A percentile compares a stretch with the other conserved stretches of the same genome.
phyloP scores from a whole-genome alignment of 108 stramenopile species.

The Skeletonema menzelii region DNA sequence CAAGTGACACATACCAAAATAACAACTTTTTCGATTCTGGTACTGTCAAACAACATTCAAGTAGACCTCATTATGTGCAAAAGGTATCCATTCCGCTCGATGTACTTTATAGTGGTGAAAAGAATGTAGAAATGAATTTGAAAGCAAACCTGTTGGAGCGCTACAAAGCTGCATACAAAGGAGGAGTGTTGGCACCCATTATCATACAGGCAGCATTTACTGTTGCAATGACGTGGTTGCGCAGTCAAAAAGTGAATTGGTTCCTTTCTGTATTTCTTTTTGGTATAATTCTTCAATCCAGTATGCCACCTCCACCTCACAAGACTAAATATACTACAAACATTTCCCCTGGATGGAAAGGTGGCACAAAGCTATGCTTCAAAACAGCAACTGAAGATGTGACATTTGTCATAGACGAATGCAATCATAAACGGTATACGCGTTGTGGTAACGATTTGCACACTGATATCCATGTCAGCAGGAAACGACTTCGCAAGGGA shows the following conservation, averaged over 20 bases:
- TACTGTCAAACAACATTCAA: neutral
- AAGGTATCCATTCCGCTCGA: constrained; percentile 59
- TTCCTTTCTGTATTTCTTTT: constrained; percentile 40
- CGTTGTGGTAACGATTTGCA: constrained; percentile 68
- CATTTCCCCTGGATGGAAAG: constrained; percentile 58
- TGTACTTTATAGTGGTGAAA: constrained; percentile 54
- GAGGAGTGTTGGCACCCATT: constrained; percentile 40
- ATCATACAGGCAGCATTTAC: constrained; percentile 44
- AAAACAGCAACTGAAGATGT: constrained; percentile 44
- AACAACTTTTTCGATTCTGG: constrained; percentile 10
- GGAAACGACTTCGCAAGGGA: constrained; percentile 44
- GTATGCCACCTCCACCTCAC: constrained; percentile 50
- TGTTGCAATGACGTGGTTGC: constrained; percentile 45
- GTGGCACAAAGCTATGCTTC: constrained; percentile 60
- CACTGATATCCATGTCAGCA: constrained; percentile 37
- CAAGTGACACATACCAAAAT: constrained; percentile 3
- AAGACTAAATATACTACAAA: constrained; percentile 22
- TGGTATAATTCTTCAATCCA: constrained; percentile 44
- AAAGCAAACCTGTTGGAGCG: constrained; percentile 50
- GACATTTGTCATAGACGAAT: constrained; percentile 68
- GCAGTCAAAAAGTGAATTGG: constrained; percentile 36
- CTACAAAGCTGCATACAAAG: constrained; percentile 58
- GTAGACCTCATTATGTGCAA: constrained; percentile 69
- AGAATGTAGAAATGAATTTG: constrained; percentile 35
- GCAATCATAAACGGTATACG: constrained; percentile 46